A percentile compares a stretch with the other conserved stretches of the same genome.
phyloP scores from a whole-genome alignment of 352 stramenopile genomes.

The Pythium dissotocum region DNA sequence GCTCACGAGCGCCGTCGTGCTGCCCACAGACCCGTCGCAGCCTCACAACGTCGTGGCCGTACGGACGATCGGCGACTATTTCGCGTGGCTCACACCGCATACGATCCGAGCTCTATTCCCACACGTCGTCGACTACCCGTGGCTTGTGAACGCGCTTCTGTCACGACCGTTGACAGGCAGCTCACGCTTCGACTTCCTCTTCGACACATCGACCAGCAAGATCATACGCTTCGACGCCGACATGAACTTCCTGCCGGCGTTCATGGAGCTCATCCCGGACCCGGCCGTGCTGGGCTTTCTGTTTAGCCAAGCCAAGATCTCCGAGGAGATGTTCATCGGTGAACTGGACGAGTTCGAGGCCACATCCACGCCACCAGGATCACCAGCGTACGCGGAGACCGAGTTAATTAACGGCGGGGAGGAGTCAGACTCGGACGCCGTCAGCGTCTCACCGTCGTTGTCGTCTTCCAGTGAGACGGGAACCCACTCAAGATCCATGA shows the following conservation, averaged over 20 bases:
- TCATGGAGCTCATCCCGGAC: slow-evolving; percentile 18
- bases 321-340: slow-evolving; percentile 23
- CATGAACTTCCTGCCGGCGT: slow-evolving; percentile 27
- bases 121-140: slow-evolving; percentile 7
- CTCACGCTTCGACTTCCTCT: slow-evolving; percentile 22
- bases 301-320: slow-evolving; percentile 22
- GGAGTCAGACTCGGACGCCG: background rate
- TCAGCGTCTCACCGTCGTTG: background rate
- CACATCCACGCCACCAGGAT: background rate
- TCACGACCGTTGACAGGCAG: slow-evolving; percentile 10
- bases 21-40: background rate
- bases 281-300: slow-evolving; percentile 14
- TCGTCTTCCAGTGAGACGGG: background rate
- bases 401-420: background rate
- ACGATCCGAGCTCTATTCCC: slow-evolving; percentile 18
- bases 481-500: background rate
- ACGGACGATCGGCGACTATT: slow-evolving; percentile 14
- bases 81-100: slow-evolving; percentile 8
- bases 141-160: slow-evolving; percentile 11
- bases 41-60: slow-evolving; percentile 1
- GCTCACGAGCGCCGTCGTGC: slow-evolving; percentile 10
- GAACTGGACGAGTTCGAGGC: slow-evolving; percentile 18
- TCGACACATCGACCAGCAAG: slow-evolving; percentile 12
- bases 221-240: slow-evolving; percentile 23
- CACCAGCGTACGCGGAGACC: background rate